Evolutionary conservation across 2,329 filamentous ascomycete genomes (phyloP).

Genomic region (Colletotrichum neosansevieriae): DNA sequence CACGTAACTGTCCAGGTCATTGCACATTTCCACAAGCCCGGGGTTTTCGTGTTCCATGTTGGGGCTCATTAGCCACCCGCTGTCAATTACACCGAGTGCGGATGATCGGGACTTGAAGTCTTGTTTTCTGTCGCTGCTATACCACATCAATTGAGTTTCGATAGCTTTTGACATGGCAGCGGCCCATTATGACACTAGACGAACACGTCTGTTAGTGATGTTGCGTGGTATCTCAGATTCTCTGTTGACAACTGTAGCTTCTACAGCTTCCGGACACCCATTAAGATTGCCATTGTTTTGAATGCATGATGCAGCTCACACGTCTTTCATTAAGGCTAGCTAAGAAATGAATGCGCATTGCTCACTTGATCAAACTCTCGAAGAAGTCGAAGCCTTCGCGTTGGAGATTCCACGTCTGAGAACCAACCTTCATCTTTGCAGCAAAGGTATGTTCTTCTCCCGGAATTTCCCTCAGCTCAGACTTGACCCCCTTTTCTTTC

Average conservation of each 20-base stretch:
- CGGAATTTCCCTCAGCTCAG: constrained; percentile 52
- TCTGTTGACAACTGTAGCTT: neutral
- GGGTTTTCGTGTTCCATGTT: neutral
- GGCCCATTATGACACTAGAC: constrained; percentile 6
- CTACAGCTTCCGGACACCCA: neutral
- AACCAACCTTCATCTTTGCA: constrained; percentile 54
- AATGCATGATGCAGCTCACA: neutral
- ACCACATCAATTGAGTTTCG: neutral
- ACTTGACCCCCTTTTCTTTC: constrained; percentile 47
- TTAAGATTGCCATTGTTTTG: neutral
- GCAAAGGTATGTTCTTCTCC: constrained; percentile 59
- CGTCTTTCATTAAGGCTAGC: neutral
- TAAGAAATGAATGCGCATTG: neutral
- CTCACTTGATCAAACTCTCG: constrained; percentile 44
- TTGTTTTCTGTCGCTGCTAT: neutral
- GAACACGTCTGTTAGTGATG: neutral
- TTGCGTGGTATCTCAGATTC: no score
- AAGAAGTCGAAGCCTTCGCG: constrained; percentile 56
- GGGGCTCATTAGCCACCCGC: neutral
- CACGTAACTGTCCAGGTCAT: constrained; percentile 16
- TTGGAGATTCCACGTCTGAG: constrained; percentile 50
- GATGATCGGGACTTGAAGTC: neutral
- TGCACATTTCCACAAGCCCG: constrained; percentile 1
- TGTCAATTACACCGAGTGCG: constrained; percentile 20
- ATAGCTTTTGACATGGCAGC: neutral